A percentile compares a stretch with the other conserved stretches of the same genome.
Conservation (phyloP, 345 rosid genomes). For the Populus euphratica region DNA sequence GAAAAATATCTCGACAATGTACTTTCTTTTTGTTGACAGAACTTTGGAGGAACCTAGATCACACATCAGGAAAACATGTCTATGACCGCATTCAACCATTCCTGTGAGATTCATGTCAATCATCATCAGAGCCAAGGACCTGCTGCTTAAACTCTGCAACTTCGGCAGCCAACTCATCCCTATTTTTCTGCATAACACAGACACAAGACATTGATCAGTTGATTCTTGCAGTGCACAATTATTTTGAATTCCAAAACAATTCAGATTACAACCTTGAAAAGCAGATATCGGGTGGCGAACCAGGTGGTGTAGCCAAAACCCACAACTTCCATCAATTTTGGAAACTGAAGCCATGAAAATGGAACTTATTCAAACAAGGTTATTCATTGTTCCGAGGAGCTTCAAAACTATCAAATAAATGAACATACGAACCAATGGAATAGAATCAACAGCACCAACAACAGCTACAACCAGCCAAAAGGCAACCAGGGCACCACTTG, state of each 20-base stretch:
- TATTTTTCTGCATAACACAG: constrained; percentile 39
- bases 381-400: background rate
- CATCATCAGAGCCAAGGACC: constrained; percentile 62
- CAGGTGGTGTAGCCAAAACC: constrained; percentile 85
- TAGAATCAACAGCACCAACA: constrained; percentile 72
- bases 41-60: background rate
- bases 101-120: constrained; percentile 17
- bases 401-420: background rate
- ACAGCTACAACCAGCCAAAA: constrained; percentile 57
- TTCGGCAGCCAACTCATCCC: constrained; percentile 65
- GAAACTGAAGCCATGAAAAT: constrained; percentile 45
- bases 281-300: constrained; percentile 71
- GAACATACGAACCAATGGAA: constrained; percentile 67
- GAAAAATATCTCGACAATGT: background rate
- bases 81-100: background rate
- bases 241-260: background rate
- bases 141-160: constrained; percentile 65
- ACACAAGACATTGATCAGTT: background rate
- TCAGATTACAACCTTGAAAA: constrained; percentile 57
- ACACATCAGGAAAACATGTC: background rate
- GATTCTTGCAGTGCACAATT: background rate
- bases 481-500: constrained; percentile 58
- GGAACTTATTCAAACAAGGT: background rate
- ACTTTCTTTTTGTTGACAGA: background rate
- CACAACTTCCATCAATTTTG: constrained; percentile 82